phyloP scores from a whole-genome alignment of 2,329 filamentous ascomycete genomes.

The Aspergillus melleus region DNA sequence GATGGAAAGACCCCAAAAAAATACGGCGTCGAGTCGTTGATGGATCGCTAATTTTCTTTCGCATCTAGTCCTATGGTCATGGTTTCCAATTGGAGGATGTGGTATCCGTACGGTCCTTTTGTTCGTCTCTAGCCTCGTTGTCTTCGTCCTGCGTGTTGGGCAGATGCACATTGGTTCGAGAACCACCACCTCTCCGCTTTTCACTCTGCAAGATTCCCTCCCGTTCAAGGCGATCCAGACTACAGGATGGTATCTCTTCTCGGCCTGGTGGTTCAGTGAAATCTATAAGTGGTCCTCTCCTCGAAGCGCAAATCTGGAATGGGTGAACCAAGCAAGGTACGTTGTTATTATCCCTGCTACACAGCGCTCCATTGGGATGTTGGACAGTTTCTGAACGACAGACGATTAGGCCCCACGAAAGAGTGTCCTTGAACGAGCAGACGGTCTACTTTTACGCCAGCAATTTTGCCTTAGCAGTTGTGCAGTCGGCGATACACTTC shows the following conservation, averaged over 20 bases:
- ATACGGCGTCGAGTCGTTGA: background rate
- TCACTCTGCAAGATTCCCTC: constrained; percentile 61
- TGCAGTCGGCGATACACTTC: constrained; percentile 71
- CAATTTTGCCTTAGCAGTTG: constrained; percentile 65
- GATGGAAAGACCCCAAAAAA: constrained; percentile 4
- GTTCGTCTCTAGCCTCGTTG: constrained; percentile 71
- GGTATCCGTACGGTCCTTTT: constrained; percentile 74
- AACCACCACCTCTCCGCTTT: constrained; percentile 67
- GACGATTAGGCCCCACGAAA: constrained; percentile 55
- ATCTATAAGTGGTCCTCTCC: constrained; percentile 74
- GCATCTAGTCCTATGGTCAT: constrained; percentile 73
- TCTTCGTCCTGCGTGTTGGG: constrained; percentile 83
- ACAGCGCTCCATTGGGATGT: background rate
- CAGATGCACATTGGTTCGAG: constrained; percentile 75
- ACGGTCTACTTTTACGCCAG: constrained; percentile 76
- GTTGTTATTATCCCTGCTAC: constrained; percentile 32
- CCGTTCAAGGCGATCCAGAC: constrained; percentile 67
- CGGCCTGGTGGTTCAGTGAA: constrained; percentile 76
- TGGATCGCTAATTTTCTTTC: background rate
- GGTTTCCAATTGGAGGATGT: constrained; percentile 76
- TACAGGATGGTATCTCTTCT: constrained; percentile 72
- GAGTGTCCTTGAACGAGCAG: constrained; percentile 79
- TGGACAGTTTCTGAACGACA: constrained; percentile 3
- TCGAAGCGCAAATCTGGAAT: constrained; percentile 62
- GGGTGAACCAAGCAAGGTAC: constrained; percentile 69